Base-by-base conservation (phyloP, 2,329 filamentous ascomycete genomes). In the Paraphoma sp. region DNA sequence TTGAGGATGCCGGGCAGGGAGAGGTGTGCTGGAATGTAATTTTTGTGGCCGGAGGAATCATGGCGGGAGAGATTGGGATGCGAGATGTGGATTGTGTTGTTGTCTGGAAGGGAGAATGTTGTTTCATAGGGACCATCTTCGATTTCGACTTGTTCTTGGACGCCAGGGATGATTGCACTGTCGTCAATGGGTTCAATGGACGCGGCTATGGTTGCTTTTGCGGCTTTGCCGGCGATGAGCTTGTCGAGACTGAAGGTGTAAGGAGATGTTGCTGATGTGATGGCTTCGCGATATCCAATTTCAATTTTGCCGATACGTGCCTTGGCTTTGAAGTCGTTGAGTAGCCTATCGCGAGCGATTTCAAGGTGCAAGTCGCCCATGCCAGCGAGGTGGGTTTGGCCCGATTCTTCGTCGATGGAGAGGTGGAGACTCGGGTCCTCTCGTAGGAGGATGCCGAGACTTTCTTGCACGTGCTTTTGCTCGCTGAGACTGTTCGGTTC, bases 321-420 rank as follows among this genome's bases (percentile, higher is more conserved):
- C 84, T 87, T 97, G 76, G 82, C 92, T 74, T 95, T 96, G 78
- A 97, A 89, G 70, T 96, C 92, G 50, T 92, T 91, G 63, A 95
- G 87, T 9, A 99, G 86, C 43, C 93, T 87, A 75, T 98, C 92
- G 48, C 92, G 83, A 0, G 94, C 93, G 47, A 99, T 95, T 68
- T 99, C 95, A 0, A 99, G 83, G 76, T 99, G 95, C 29, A 99
- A 84, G 69, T 96, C 92, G 7, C 95, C 95, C 95, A 99, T 98
- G 4, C 95, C 95, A 51, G 93, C 93, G 0, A 99, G 83, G 31
- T 96, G 89, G 45, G 95, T 97, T 70, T 97, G 93, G 1, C 95
- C 95, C 1, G 92, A 93, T 74, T 97, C 95, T 59, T 94, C 87
- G 67, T 98, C 92, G 30, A 91, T 83, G 36, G 84, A 90, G 72